These are phyloP conservation scores for Linnemannia elongata DNA, from an alignment of 192 early-diverging fungal species.

Conservation along the genomic window DNA sequence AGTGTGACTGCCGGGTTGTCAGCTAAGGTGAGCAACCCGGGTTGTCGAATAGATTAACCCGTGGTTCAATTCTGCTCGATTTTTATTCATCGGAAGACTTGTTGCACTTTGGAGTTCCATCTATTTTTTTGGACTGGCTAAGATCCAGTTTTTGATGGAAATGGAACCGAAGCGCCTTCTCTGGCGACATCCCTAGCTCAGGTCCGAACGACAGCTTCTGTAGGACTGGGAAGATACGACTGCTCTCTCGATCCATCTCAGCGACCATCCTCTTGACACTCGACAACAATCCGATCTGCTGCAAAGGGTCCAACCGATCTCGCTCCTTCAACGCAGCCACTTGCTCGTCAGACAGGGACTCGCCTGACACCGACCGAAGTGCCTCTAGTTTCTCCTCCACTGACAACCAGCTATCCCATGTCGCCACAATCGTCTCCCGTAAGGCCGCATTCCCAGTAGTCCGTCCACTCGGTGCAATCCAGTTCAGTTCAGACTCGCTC, in stretches of 20 bases:
- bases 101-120: no score
- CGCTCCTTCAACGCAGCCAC: neutral
- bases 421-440: neutral
- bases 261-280: neutral
- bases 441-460: neutral
- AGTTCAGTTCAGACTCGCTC: neutral
- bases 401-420: neutral
- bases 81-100: no score
- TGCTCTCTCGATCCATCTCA: neutral
- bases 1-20: no score
- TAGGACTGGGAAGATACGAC: neutral
- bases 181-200: neutral
- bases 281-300: neutral
- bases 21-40: no score
- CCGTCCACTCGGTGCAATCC: neutral
- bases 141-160: no score
- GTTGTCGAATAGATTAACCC: no score
- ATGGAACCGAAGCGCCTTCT: neutral
- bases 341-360: neutral
- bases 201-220: neutral
- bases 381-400: neutral
- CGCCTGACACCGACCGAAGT: neutral
- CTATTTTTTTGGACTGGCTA: no score
- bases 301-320: neutral
- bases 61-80: no score